Evolutionary conservation across 2,329 filamentous ascomycete genomes (phyloP).

Genomic region (Pseudomassariella vexata): DNA sequence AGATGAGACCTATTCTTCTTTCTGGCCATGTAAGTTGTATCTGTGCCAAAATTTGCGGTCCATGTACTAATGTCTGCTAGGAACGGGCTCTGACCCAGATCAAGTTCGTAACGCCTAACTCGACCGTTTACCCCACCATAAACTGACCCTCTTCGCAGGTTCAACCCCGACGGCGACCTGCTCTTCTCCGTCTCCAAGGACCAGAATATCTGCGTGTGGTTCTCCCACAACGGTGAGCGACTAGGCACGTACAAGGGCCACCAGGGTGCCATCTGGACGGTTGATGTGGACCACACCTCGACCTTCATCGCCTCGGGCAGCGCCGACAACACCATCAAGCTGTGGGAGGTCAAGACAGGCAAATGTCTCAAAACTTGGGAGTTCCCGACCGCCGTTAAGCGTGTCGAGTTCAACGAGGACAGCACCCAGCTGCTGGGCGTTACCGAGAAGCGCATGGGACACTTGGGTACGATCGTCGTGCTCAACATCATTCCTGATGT

Average conservation of each 20-base stretch:
- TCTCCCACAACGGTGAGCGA: slow-evolving; percentile 94
- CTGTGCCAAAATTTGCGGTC: neutral
- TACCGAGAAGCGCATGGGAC: slow-evolving; percentile 98
- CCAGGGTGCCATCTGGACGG: slow-evolving; percentile 96
- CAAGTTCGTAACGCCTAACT: slow-evolving; percentile 48
- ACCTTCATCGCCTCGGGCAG: slow-evolving; percentile 91
- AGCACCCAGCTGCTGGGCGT: slow-evolving; percentile 85
- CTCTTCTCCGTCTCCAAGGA: slow-evolving; percentile 96
- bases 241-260: slow-evolving; percentile 95
- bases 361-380: slow-evolving; percentile 96
- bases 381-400: slow-evolving; percentile 93
- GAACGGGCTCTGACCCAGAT: slow-evolving; percentile 95
- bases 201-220: slow-evolving; percentile 96
- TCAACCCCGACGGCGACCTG: slow-evolving; percentile 91
- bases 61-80: slow-evolving; percentile 32
- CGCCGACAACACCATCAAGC: slow-evolving; percentile 94
- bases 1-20: slow-evolving; percentile 94
- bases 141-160: slow-evolving; percentile 41
- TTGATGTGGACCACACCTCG: slow-evolving; percentile 90
- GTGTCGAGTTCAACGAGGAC: slow-evolving; percentile 95
- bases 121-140: slow-evolving; percentile 8
- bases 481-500: slow-evolving; percentile 82
- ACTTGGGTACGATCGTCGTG: slow-evolving; percentile 88
- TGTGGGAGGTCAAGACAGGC: slow-evolving; percentile 94
- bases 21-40: slow-evolving; percentile 69